Base-by-base conservation (phyloP, 1,284 basidiomycete genomes). In the Tranzscheliella williamsii region DNA sequence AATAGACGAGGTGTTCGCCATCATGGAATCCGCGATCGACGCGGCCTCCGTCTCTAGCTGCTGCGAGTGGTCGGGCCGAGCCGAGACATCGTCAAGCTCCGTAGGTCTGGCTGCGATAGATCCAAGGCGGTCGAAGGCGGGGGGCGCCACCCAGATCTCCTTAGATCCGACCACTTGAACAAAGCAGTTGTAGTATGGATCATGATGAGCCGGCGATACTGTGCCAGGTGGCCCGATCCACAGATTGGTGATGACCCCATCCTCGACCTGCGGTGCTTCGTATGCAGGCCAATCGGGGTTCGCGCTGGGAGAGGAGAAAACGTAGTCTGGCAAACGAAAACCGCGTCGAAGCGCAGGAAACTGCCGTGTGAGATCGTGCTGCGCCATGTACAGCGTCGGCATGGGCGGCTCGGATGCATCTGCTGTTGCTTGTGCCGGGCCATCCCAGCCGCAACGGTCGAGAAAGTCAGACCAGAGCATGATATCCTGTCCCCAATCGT, bases 101-200 rank as follows among this genome's bases (percentile, higher is more conserved):
- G n/a, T n/a, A n/a, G n/a, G n/a, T n/a, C n/a, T n/a, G n/a, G n/a
- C n/a, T n/a, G 27, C 27, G 11, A 29, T 29, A n/a, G n/a, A n/a
- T 9, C 27, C 27, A 9, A 11, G 11, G n/a, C n/a, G 11, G 27
- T 29, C 27, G n/a, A n/a, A 9, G n/a, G n/a, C 9, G 9, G 27
- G 90, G 15, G 91, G 88, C 0, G 91, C 90, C 24, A 96, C 80
- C 91, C 93, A 96, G n/a, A 96, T 84, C 4, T 87, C 88, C 78
- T 96, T 97, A 13, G 81, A 79, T 9, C 93, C 93, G 3, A 90
- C 86, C 5, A 94, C 84, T 81, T 97, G 93, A 0, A 86, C 85
- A 77, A 90, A 97, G 61, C 88, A 84, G 76, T 98, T 98, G 80
- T 85, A 91, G 79, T 87, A 95, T 0, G 92, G 92, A 75, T 98